Conservation (phyloP, 768 basidiomycete genomes). For the Gloeopeniophorella convolvens region DNA sequence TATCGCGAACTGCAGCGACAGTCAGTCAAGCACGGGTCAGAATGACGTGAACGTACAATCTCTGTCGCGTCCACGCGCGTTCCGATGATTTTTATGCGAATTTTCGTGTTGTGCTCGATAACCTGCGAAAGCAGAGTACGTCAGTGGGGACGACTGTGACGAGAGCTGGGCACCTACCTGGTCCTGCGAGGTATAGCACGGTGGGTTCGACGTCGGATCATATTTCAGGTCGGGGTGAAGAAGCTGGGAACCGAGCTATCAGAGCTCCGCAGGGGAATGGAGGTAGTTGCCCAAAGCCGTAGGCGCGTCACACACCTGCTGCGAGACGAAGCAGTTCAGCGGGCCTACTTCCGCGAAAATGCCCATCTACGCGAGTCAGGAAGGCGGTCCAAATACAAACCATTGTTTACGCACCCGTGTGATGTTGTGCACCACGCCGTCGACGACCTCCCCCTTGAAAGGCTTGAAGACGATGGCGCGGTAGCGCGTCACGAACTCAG, state of each 20-base stretch:
- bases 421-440: constrained; percentile 92
- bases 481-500: constrained; percentile 92
- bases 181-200: constrained; percentile 88
- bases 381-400: not conserved
- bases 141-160: not conserved
- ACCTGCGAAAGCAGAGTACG: constrained; percentile 44
- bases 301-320: constrained; percentile 57
- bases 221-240: constrained; percentile 93
- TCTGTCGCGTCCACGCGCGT: constrained; percentile 97
- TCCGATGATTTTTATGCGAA: constrained; percentile 96
- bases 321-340: constrained; percentile 88
- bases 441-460: constrained; percentile 99
- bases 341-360: constrained; percentile 98
- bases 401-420: constrained; percentile 62
- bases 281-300: constrained; percentile 5
- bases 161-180: constrained; percentile 43
- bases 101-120: constrained; percentile 88
- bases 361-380: constrained; percentile 65
- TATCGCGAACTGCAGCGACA: constrained; percentile 75
- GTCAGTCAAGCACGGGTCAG: not conserved
- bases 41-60: constrained; percentile 55
- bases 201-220: constrained; percentile 95
- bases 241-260: no score
- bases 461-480: constrained; percentile 98
- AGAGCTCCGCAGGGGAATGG: not conserved